Base-by-base conservation (phyloP, 805 yeast genomes). In the Hanseniaspora meyeri region DNA sequence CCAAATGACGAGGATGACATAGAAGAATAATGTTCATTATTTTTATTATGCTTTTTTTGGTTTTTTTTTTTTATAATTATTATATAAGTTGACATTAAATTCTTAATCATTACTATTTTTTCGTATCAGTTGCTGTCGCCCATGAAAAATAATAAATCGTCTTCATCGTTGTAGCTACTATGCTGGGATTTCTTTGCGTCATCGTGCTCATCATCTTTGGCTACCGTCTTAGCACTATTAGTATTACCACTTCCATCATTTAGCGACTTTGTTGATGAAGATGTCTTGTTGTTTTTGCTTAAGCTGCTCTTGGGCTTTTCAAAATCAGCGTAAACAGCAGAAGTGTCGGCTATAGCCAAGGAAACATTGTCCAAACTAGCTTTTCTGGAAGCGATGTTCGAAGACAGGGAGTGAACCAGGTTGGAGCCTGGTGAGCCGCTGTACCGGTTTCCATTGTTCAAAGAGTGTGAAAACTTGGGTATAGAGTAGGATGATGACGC, bases 111-210 rank as follows among this genome's bases (percentile, higher is more conserved):
- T 27, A 27, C 7, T 17, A 32, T 46, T 17, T 17, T 20, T 42
- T n/a, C n/a, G 27, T 31, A 24, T 31, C 39, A 53, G 17, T 77
- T 79, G 87, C 83, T 82, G 63, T 83, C 88, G 64, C 87, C 83
- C 88, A 82, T 82, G 24, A 85, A 77, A 66, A 82, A 82, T 49
- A 82, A 68, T 57, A 83, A 68, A 52, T 82, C 87, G 59, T 82
- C 27, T 24, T 24, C 87, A 27, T 79, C 85, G 36, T 79, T 83
- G 5, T 69, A 48, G 16, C 42, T 16, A 20, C 43, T 51, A 20
- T 51, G 34, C 10, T 38, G 43, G n/a, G 38, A 14, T 27, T 43
- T 51, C 10, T 49, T 49, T 27, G 20, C 36, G 20, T 20, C n/a
- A 24, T 27, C 16, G 14, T 37, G 34, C 2, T 46, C 42, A 11